Evolutionary conservation across 202 grass and related monocot genomes (phyloP).

Genomic region (Dendrocalamus latiflorus): DNA sequence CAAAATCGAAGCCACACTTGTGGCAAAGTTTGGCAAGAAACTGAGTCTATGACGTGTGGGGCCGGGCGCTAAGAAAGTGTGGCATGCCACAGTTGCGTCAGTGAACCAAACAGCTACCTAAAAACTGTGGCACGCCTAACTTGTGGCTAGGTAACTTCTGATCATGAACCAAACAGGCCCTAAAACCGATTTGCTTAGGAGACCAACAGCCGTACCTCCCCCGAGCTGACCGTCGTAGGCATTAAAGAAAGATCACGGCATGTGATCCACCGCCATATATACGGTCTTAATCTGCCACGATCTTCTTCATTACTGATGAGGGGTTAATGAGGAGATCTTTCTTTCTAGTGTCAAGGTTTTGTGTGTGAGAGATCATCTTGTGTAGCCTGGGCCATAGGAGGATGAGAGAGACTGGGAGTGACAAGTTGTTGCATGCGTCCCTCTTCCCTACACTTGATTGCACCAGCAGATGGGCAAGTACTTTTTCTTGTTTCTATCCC

Average conservation of each 20-base stretch:
- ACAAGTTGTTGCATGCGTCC: slow-evolving; percentile 39
- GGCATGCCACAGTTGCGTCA: too few species aligned
- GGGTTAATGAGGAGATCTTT: not conserved
- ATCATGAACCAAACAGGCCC: too few species aligned
- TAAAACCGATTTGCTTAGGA: not conserved
- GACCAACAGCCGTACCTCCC: slow-evolving; percentile 39
- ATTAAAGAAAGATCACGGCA: slow-evolving; percentile 38
- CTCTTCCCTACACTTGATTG: slow-evolving; percentile 33
- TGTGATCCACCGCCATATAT: slow-evolving; percentile 18
- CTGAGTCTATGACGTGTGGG: too few species aligned
- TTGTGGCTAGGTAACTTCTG: too few species aligned
- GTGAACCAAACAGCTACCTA: too few species aligned
- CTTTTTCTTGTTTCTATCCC: slow-evolving; percentile 1
- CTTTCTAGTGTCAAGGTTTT: not conserved
- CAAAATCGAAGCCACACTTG: too few species aligned
- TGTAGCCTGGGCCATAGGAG: not conserved
- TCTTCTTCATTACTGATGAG: slow-evolving; percentile 13
- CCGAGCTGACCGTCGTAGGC: slow-evolving; percentile 15
- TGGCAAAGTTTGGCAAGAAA: too few species aligned
- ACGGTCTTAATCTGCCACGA: slow-evolving; percentile 29
- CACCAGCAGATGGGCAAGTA: slow-evolving; percentile 13
- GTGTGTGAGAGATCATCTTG: not conserved
- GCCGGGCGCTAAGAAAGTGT: too few species aligned
- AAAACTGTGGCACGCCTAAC: too few species aligned
- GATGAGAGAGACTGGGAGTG: not conserved